These are phyloP conservation scores for Centaurea solstitialis DNA, from an alignment of 129 eudicot genomes.

Conservation along the genomic window DNA sequence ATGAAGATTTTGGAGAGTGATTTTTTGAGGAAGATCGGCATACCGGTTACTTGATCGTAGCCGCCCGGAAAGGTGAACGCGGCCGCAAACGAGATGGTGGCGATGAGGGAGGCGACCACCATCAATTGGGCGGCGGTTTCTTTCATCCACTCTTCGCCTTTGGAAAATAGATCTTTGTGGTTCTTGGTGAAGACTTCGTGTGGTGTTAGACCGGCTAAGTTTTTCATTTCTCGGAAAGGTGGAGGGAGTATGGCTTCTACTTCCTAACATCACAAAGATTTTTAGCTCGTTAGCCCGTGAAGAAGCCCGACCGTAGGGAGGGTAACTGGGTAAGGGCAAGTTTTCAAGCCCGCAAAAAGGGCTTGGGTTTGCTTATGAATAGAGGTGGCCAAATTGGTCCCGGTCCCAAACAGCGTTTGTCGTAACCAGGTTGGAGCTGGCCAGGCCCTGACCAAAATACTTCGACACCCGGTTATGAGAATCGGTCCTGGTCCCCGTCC, in stretches of 20 bases:
- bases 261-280: conserved; percentile 8
- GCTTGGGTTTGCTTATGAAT: too few species aligned
- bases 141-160: conserved; percentile 33
- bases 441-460: too few species aligned
- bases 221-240: conserved; percentile 20
- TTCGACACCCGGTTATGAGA: too few species aligned
- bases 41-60: conserved; percentile 14
- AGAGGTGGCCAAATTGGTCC: too few species aligned
- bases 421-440: too few species aligned
- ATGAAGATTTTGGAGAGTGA: conserved; percentile 13
- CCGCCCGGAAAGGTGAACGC: conserved; percentile 37
- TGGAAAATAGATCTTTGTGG: conserved; percentile 21
- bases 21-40: conserved; percentile 14
- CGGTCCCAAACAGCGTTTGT: too few species aligned
- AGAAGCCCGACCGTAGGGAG: too few species aligned
- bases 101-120: conserved; percentile 24
- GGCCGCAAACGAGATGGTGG: conserved; percentile 32
- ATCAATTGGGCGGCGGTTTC: conserved; percentile 20
- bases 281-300: too few species aligned
- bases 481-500: too few species aligned
- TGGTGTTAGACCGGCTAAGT: conserved; percentile 20
- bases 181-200: conserved; percentile 19
- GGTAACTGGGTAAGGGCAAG: too few species aligned
- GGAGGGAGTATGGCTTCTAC: conserved; percentile 21
- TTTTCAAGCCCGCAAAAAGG: too few species aligned